These are phyloP conservation scores for Trichoderma koningii DNA, from an alignment of 2,329 filamentous ascomycete genomes.

Conservation along the genomic window DNA sequence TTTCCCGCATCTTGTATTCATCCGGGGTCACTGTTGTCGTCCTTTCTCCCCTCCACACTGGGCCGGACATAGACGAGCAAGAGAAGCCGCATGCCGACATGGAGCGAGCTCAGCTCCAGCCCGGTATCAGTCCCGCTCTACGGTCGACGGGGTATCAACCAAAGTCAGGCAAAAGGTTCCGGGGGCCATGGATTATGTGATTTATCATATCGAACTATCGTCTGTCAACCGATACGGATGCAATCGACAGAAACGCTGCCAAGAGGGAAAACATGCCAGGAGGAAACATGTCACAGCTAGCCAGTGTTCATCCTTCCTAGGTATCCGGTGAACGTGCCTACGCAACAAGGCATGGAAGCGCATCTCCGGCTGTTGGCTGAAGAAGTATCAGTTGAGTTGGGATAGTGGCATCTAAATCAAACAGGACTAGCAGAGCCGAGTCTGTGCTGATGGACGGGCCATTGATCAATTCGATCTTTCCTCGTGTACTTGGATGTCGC, in stretches of 20 bases:
- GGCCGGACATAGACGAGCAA: not conserved
- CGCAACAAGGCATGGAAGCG: not conserved
- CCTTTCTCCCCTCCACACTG: not conserved
- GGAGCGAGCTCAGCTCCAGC: not conserved
- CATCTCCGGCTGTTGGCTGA: conserved; percentile 17
- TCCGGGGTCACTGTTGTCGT: not conserved
- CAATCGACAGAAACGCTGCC: not conserved
- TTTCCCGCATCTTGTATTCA: not conserved
- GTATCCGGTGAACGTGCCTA: not conserved
- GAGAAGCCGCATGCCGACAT: not conserved
- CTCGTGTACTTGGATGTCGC: not conserved
- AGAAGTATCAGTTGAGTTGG: not conserved
- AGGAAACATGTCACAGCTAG: not conserved
- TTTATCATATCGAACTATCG: conserved; percentile 5
- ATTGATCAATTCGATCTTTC: not conserved
- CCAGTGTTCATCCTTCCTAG: not conserved
- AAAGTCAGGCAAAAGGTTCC: not conserved
- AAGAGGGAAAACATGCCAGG: not conserved
- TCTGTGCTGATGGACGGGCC: not conserved
- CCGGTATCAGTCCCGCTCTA: not conserved
- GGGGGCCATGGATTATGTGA: not conserved
- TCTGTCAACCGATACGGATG: conserved; percentile 4
- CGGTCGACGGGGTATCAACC: not conserved
- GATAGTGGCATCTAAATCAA: not conserved
- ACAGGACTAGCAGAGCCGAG: conserved; percentile 7